Evolutionary conservation across 2,329 filamentous ascomycete genomes (phyloP).

Genomic region (Sclerotinia minor): DNA sequence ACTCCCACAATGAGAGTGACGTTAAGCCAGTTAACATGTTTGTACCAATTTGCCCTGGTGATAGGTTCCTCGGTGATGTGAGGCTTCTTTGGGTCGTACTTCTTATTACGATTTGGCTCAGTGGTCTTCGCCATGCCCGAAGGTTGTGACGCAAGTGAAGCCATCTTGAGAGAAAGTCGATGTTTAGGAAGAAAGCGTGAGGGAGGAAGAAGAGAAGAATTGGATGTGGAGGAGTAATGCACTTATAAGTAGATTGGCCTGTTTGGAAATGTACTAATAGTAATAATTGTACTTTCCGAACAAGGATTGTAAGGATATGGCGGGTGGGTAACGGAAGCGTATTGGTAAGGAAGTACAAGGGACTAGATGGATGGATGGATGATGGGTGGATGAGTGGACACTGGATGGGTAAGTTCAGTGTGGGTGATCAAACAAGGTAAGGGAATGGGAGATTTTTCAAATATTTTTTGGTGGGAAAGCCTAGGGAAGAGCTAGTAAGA

Average conservation of each 20-base stretch:
- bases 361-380: constrained; percentile 5
- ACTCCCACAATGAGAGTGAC: constrained; percentile 76
- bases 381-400: too few relatives aligned
- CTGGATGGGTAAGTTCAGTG: constrained; percentile 14
- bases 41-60: constrained; percentile 81
- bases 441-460: background rate
- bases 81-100: constrained; percentile 64
- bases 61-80: constrained; percentile 84
- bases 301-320: constrained; percentile 7
- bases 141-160: constrained; percentile 30
- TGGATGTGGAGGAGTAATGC: background rate
- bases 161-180: constrained; percentile 27
- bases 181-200: constrained; percentile 19
- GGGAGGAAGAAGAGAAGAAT: background rate
- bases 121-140: constrained; percentile 38
- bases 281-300: constrained; percentile 13
- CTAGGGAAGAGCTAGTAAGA: background rate
- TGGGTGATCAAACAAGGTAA: constrained; percentile 19
- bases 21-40: constrained; percentile 94
- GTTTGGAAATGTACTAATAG: constrained; percentile 3
- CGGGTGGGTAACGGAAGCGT: background rate
- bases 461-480: constrained; percentile 12
- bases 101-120: constrained; percentile 43
- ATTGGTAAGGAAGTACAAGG: constrained; percentile 6
- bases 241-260: constrained; percentile 23